A percentile compares a stretch with the other conserved stretches of the same genome.
These are phyloP conservation scores for Mycena indigotica DNA, from an alignment of 768 basidiomycete genomes.

Conservation along the genomic window DNA sequence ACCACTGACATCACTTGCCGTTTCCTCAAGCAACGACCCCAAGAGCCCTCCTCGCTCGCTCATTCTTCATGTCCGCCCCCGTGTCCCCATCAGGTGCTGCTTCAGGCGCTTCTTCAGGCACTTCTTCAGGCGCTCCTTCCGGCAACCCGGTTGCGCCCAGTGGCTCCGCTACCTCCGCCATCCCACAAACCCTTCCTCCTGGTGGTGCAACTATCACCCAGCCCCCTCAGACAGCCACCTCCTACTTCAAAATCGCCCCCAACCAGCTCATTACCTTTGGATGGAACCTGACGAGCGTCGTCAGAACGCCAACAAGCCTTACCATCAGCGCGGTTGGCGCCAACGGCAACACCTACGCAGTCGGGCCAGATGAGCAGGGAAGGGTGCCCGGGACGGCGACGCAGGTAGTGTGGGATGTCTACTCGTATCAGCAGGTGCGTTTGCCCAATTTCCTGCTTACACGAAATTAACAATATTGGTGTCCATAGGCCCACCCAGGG, in stretches of 20 bases:
- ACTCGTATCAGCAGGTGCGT: constrained; percentile 57
- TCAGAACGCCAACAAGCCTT: constrained; percentile 69
- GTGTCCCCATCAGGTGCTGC: neutral
- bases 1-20: too few species aligned
- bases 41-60: neutral
- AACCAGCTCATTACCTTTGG: constrained; percentile 80
- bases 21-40: too few species aligned
- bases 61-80: neutral
- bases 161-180: constrained; percentile 20
- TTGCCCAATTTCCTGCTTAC: neutral
- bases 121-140: constrained; percentile 4
- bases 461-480: neutral
- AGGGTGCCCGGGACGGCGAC: constrained; percentile 73
- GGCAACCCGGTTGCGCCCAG: neutral
- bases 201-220: constrained; percentile 76
- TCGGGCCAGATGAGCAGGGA: constrained; percentile 71
- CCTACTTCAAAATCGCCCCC: constrained; percentile 86
- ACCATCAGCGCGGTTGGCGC: constrained; percentile 82
- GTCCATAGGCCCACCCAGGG: constrained; percentile 39
- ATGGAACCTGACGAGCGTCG: constrained; percentile 84
- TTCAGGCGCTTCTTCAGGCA: neutral
- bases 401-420: constrained; percentile 78
- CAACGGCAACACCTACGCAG: constrained; percentile 88
- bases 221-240: constrained; percentile 78
- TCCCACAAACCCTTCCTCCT: constrained; percentile 56